A percentile compares a stretch with the other conserved stretches of the same genome.
These are phyloP conservation scores for Microstegium vimineum DNA, from an alignment of 176 grass and related monocot genomes.

Conservation along the genomic window DNA sequence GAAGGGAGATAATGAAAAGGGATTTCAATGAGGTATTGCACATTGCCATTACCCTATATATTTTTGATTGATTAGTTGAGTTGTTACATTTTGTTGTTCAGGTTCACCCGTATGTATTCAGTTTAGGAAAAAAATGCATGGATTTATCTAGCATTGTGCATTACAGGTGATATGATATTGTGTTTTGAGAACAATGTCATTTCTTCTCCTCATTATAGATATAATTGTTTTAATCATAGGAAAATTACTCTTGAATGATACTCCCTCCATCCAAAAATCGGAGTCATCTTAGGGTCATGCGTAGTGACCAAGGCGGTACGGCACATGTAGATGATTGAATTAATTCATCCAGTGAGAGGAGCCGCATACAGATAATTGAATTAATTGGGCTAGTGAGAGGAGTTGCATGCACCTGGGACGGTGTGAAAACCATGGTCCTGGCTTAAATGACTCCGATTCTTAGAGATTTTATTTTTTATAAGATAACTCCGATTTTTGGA, in stretches of 20 bases:
- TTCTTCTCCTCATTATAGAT: neutral
- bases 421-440: too few relatives aligned
- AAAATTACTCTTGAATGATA: neutral
- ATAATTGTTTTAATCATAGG: neutral
- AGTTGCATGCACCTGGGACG: too few relatives aligned
- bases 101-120: neutral
- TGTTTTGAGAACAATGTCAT: neutral
- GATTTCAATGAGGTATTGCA: constrained; percentile 24
- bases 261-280: too few relatives aligned
- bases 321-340: too few relatives aligned
- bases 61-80: neutral
- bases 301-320: too few relatives aligned
- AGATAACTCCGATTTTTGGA: too few relatives aligned
- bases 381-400: too few relatives aligned
- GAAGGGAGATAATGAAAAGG: neutral
- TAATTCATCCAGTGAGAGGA: too few relatives aligned
- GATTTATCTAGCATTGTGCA: neutral
- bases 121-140: neutral
- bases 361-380: too few relatives aligned
- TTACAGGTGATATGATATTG: neutral
- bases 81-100: neutral
- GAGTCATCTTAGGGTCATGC: too few relatives aligned
- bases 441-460: too few relatives aligned
- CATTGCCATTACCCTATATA: neutral
- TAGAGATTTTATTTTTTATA: too few relatives aligned